Conservation (phyloP, 2,329 filamentous ascomycete genomes). For the Ophiostoma sp. region DNA sequence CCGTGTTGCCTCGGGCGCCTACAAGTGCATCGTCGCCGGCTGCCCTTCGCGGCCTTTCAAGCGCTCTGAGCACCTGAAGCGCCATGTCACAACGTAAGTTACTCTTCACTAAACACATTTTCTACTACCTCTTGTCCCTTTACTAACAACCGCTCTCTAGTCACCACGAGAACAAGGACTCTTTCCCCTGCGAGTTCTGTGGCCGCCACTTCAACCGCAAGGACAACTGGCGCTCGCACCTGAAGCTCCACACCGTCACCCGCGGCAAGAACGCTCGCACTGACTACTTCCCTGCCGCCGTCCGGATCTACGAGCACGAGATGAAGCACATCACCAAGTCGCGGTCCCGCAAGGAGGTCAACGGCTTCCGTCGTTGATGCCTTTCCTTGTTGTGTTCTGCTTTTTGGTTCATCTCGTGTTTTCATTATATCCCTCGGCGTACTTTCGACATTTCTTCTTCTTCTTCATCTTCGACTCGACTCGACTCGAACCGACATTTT, state of each 20-base stretch:
- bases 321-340: constrained; percentile 31
- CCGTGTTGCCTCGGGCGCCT: constrained; percentile 35
- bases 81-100: constrained; percentile 54
- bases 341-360: constrained; percentile 27
- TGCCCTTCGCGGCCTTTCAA: constrained; percentile 52
- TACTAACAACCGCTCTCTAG: constrained; percentile 10
- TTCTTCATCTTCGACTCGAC: not conserved
- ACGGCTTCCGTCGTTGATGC: not conserved
- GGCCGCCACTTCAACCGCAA: constrained; percentile 40
- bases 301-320: constrained; percentile 31
- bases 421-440: constrained; percentile 18
- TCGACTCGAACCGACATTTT: not conserved
- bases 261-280: constrained; percentile 39
- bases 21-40: constrained; percentile 47
- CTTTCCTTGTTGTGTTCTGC: not conserved
- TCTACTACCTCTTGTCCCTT: not conserved
- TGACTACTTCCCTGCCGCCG: constrained; percentile 35
- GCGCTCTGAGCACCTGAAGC: constrained; percentile 57
- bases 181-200: constrained; percentile 46
- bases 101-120: not conserved
- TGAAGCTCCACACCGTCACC: constrained; percentile 40
- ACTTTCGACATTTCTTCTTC: not conserved
- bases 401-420: not conserved
- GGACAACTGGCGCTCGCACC: constrained; percentile 44
- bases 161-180: constrained; percentile 35